Evolutionary conservation across 2,329 filamentous ascomycete species (phyloP).

Genomic region (Bretziella fagacearum): DNA sequence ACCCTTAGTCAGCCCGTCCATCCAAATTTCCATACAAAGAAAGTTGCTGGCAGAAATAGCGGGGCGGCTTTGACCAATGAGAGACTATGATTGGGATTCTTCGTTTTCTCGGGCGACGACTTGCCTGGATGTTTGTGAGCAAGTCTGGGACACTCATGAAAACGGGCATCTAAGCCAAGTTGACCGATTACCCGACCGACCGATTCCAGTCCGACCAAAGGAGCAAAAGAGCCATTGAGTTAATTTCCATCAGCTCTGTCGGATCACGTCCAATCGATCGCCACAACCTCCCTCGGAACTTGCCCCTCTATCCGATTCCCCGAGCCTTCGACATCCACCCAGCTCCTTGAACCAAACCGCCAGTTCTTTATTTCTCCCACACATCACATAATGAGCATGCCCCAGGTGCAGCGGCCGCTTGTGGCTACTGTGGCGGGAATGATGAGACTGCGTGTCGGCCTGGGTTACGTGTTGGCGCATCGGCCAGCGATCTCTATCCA

Average conservation of each 20-base stretch:
- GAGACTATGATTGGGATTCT: constrained; percentile 1
- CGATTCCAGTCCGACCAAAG: not conserved
- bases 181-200: not conserved
- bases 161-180: not conserved
- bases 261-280: not conserved
- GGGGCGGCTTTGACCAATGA: constrained; percentile 10
- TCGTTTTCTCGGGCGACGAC: constrained; percentile 9
- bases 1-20: constrained; percentile 9
- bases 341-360: not conserved
- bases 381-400: constrained; percentile 9
- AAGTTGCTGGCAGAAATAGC: too few relatives aligned
- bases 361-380: not conserved
- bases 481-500: constrained; percentile 16
- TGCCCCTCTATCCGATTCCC: not conserved
- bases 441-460: constrained; percentile 15
- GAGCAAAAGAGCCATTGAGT: too few relatives aligned
- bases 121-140: not conserved
- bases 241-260: too few relatives aligned
- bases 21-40: not conserved
- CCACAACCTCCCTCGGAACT: too few relatives aligned
- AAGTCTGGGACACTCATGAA: not conserved
- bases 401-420: constrained; percentile 30
- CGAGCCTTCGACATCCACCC: not conserved
- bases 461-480: constrained; percentile 14
- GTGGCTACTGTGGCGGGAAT: constrained; percentile 25